These are phyloP conservation scores for Hemileccinum rubropunctum DNA, from an alignment of 768 basidiomycete species.

Conservation along the genomic window DNA sequence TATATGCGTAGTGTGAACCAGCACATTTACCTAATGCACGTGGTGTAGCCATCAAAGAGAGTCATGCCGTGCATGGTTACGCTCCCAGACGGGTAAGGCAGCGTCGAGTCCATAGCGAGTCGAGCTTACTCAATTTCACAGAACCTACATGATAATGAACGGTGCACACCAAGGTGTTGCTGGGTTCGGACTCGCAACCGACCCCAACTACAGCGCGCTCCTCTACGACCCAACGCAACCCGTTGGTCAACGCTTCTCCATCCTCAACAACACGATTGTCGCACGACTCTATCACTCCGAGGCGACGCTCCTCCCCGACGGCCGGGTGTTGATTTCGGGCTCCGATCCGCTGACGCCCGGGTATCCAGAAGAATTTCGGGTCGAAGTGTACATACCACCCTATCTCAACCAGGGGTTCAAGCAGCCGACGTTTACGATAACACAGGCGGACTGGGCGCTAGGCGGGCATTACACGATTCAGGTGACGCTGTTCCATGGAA, in stretches of 20 bases:
- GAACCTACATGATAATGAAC: conserved; percentile 75
- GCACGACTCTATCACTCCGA: conserved; percentile 79
- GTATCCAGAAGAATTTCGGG: conserved; percentile 76
- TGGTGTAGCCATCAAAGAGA: conserved; percentile 57
- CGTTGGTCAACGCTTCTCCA: conserved; percentile 58
- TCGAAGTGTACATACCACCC: conserved; percentile 81
- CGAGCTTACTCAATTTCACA: conserved; percentile 25
- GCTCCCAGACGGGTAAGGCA: conserved; percentile 44
- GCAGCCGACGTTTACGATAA: conserved; percentile 62
- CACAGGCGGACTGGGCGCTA: conserved; percentile 61
- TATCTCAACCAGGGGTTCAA: conserved; percentile 65
- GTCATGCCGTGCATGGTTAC: conserved; percentile 76
- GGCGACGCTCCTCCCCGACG: conserved; percentile 72
- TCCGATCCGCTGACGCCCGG: conserved; percentile 64
- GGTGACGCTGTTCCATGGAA: conserved; percentile 39
- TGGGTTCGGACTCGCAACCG: conserved; percentile 66
- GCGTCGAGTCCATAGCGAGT: background rate
- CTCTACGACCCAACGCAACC: conserved; percentile 69
- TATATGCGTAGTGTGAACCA: background rate
- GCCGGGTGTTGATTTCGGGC: conserved; percentile 71
- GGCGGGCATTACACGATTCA: conserved; percentile 53
- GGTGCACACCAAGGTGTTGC: conserved; percentile 69
- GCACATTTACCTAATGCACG: background rate
- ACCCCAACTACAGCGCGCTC: conserved; percentile 64
- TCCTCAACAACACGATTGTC: conserved; percentile 65